Base-by-base conservation (phyloP, 192 early-diverging fungal species). In the Backusella parvicylindrica region DNA sequence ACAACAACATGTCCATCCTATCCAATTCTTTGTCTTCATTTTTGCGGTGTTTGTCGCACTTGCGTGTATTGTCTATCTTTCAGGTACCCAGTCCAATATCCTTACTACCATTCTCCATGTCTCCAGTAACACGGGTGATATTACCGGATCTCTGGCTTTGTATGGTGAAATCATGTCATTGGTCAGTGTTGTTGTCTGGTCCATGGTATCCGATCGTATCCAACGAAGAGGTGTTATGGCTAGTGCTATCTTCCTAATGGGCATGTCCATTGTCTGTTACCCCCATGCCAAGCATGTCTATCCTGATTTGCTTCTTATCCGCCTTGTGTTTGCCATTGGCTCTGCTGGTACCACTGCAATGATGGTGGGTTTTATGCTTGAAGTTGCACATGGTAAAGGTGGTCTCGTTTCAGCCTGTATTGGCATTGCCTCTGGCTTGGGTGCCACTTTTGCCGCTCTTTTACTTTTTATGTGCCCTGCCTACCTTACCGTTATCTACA, bases 271-370 rank as follows among this genome's bases (percentile, higher is more conserved):
- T 23, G 73, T 82, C 23, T 36, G 78, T 18, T 91, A 86, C 72
- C 78, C 92, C 0, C 81, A 79, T 69, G 85, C 87, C 38, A 75
- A 77, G 33, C 83, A 85, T 43, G 80, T 92, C 0, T 92, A 90
- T 70, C 87, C 90, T 1, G 75, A 80, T 11, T 75, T 93, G 79
- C 69, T 94, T 1, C 68, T 91, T 5, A 80, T 82, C 64, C 84
- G 91, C 33, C 74, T 92, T 2, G 16, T 93, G 31, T 94, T 93
- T 82, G 88, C 93, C 5, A 33, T 91, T 5, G 93, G 93, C 9
- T 85, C 89, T 0, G 86, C 91, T 4, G 89, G 87, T 6, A 75
- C 78, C 41, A 84, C 84, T 15, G 67, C 86, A 30, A 93, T 94
- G 93, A 86, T 94, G 77, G 87, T 91, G 0, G 92, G 89, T 23